Evolutionary conservation across 108 stramenopile species (phyloP).

Genomic region (Hondaea fermentalgiana): DNA sequence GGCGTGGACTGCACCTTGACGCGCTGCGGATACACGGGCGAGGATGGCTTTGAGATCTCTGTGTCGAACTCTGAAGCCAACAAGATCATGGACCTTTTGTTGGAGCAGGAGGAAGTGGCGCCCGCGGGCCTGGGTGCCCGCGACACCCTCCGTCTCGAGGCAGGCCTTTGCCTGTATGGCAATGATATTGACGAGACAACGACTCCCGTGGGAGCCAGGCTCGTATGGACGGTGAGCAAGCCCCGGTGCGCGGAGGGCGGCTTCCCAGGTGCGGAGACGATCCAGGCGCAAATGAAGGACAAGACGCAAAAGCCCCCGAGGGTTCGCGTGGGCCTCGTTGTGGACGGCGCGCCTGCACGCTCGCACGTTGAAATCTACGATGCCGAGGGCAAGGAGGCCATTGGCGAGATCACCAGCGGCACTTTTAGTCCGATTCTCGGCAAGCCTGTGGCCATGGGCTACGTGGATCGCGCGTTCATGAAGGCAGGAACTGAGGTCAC

Average conservation of each 20-base stretch:
- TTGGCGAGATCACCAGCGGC: constrained; percentile 88
- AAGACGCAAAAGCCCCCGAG: constrained; percentile 51
- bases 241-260: constrained; percentile 81
- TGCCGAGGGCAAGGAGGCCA: constrained; percentile 62
- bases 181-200: constrained; percentile 87
- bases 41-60: constrained; percentile 97
- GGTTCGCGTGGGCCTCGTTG: constrained; percentile 87
- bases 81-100: not conserved
- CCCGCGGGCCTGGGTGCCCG: constrained; percentile 93
- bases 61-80: constrained; percentile 53
- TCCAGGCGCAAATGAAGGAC: constrained; percentile 83
- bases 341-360: constrained; percentile 93
- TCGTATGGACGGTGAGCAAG: constrained; percentile 89
- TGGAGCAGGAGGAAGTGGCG: constrained; percentile 56
- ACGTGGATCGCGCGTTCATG: constrained; percentile 63
- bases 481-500: constrained; percentile 76
- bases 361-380: constrained; percentile 84
- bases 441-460: constrained; percentile 97
- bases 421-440: constrained; percentile 82
- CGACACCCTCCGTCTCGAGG: constrained; percentile 93
- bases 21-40: constrained; percentile 98
- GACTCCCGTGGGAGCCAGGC: constrained; percentile 77
- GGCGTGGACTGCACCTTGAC: constrained; percentile 86
- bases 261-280: constrained; percentile 81
- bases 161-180: constrained; percentile 95